Evolutionary conservation across 768 basidiomycete species (phyloP), one percentile per base, ranked within the genome.

Genomic region (Stropharia rugosoannulata): DNA sequence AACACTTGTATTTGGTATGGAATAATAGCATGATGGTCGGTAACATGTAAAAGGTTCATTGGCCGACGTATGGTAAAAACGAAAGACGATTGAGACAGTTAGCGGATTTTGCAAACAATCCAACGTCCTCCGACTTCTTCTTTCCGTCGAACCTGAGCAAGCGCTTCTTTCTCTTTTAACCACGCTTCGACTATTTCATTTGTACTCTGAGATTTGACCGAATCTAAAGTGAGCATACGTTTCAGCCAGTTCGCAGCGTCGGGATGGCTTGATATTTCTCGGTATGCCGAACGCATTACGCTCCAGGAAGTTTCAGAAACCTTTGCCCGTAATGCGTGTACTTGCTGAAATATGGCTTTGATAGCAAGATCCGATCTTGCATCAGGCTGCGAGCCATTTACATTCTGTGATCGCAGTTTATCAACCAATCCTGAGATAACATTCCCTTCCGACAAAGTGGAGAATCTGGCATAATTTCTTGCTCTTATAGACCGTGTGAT

Each of bases 221-320:
- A 71, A 8, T 72, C 68, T 50, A 86, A 69, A 53, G 73, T 78
- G 18, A 90, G 60, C n/a, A 74, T 75, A 19, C 74, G 74, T 5
- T 65, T 62, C 40, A 86, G 65, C 85, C 85, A 87, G 9, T 51
- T 51, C 41, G 69, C 72, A 7, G 77, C 79, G 32, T 73, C 71
- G 32, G 69, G 66, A 6, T 70, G 64, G 1, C 69, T 67, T 19
- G 72, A 70, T 15, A 89, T 53, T 62, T 90, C 89, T 43, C 86
- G 75, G 66, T 90, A 90, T 0, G 82, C 81, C 18, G 78, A 73
- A 29, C 86, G 81, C 42, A 90, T 61, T 13, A 87, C 68, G 0
- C 47, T 64, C 89, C 89, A 90, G 2, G 82, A 70, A n/a, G 72
- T 79, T 16, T 75, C 73, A 32, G 84, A 76, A 5, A 75, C 75